These are phyloP conservation scores for Gymnopilus dilepis DNA, from an alignment of 768 basidiomycete genomes.

Conservation along the genomic window DNA sequence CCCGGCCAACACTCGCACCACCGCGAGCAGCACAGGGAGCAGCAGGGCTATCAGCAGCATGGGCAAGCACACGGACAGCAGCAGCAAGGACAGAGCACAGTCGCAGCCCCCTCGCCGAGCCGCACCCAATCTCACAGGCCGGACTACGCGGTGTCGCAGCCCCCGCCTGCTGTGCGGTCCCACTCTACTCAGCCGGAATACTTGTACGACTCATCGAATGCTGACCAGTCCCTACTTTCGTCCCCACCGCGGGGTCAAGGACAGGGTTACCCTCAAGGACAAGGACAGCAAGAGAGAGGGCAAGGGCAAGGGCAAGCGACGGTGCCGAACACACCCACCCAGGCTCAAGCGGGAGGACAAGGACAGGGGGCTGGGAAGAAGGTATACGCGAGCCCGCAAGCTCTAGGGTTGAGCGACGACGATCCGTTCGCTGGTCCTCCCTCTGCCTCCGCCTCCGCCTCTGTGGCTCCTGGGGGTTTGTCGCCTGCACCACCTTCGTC, in stretches of 20 bases:
- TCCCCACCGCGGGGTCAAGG: background rate
- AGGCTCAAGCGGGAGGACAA: too few relatives aligned
- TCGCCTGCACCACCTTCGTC: conserved; percentile 19
- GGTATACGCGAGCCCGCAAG: conserved; percentile 39
- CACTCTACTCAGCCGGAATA: background rate
- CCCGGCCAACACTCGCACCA: too few relatives aligned
- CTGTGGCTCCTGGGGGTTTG: background rate
- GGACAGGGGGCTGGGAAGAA: conserved; percentile 17
- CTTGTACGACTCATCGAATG: conserved; percentile 23
- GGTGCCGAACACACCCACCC: conserved; percentile 29
- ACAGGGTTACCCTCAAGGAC: conserved; percentile 30
- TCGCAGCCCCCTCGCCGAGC: background rate
- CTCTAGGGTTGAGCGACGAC: conserved; percentile 55
- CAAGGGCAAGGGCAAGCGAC: too few relatives aligned
- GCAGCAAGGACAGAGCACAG: background rate
- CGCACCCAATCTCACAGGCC: background rate
- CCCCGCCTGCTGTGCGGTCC: background rate
- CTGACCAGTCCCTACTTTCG: conserved; percentile 27
- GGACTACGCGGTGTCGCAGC: background rate
- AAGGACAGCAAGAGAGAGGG: conserved; percentile 26
- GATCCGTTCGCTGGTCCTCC: conserved; percentile 73
- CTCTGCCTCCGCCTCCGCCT: conserved; percentile 22
- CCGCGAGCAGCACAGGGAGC: background rate
- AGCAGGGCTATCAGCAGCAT: background rate
- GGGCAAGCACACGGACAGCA: background rate